These are phyloP conservation scores for Willaertia magna DNA, from an alignment of 208 protist genomes.

Conservation along the genomic window DNA sequence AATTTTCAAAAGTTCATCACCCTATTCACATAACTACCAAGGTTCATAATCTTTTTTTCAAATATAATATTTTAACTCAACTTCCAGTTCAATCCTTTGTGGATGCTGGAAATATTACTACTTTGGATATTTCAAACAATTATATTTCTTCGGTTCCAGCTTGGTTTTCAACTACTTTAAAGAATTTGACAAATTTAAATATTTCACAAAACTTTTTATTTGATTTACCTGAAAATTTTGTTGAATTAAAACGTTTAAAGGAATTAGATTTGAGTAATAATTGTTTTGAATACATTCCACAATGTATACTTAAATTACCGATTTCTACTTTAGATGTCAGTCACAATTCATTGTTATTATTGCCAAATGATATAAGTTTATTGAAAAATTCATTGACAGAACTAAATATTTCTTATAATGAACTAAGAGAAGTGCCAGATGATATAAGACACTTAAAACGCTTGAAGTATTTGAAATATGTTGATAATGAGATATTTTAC, in stretches of 20 bases:
- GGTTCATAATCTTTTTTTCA: not conserved
- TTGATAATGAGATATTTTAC: not conserved
- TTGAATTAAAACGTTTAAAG: not conserved
- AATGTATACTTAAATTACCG: not conserved
- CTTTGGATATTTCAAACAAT: not conserved
- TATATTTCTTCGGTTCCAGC: not conserved
- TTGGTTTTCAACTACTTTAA: not conserved
- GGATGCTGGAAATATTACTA: not conserved
- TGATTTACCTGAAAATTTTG: conserved; percentile 1
- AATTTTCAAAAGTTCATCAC: not conserved
- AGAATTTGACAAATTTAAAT: not conserved
- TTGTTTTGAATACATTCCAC: not conserved
- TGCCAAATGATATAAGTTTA: not conserved
- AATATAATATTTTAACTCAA: not conserved
- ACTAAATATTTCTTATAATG: not conserved
- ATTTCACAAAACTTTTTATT: not conserved
- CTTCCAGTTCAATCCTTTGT: not conserved
- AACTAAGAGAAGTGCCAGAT: not conserved
- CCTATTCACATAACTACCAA: not conserved
- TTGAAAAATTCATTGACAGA: not conserved
- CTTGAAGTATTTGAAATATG: not conserved
- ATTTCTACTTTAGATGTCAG: not conserved
- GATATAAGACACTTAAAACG: not conserved
- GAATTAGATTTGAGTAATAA: conserved; percentile 3
- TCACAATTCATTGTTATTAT: not conserved